These are phyloP conservation scores for Colletotrichum sp. DNA, from an alignment of 2,329 filamentous ascomycete genomes.

Conservation along the genomic window DNA sequence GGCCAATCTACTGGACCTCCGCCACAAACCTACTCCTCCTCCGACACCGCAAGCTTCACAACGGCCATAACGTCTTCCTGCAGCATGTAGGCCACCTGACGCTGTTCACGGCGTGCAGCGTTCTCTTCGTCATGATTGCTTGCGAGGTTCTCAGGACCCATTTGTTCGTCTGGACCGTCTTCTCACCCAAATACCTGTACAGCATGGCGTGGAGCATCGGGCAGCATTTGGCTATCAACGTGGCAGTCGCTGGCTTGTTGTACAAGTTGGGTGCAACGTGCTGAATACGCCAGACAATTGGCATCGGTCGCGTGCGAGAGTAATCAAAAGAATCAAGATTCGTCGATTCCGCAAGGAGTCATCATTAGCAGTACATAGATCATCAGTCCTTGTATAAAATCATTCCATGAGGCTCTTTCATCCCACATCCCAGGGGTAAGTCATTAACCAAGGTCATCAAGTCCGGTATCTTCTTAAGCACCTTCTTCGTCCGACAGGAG, in stretches of 20 bases:
- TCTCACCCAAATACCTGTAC: constrained; percentile 95
- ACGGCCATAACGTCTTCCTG: constrained; percentile 33
- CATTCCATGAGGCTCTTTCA: neutral
- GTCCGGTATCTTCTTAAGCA: neutral
- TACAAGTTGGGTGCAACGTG: constrained; percentile 50
- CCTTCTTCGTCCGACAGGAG: constrained; percentile 45
- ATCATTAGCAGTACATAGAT: constrained; percentile 18
- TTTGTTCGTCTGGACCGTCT: constrained; percentile 98
- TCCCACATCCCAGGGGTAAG: neutral
- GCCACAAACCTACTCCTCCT: constrained; percentile 67
- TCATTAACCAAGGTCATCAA: neutral
- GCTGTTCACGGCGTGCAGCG: constrained; percentile 67
- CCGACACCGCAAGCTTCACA: constrained; percentile 20
- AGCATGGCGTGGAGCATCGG: constrained; percentile 85
- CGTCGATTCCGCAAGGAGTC: neutral
- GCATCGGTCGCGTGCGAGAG: neutral
- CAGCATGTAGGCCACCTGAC: constrained; percentile 70
- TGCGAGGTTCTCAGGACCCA: constrained; percentile 86
- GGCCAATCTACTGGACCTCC: constrained; percentile 84
- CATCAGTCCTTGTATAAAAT: constrained; percentile 7
- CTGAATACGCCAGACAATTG: neutral
- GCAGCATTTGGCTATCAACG: constrained; percentile 78
- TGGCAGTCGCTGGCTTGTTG: constrained; percentile 63
- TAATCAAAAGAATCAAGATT: neutral
- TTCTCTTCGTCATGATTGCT: constrained; percentile 82